Evolutionary conservation across 129 eudicot genomes (phyloP).

Genomic region (Helianthus annuus): HanXRQr2.0-SUNRISE NC_035435.2:121751492-121751991

Average conservation of each 20-base stretch:
- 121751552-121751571: no score
- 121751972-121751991: no score
- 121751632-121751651: neutral
- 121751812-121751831: conserved; percentile 89
- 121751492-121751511: no score
- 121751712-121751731: neutral
- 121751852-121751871: conserved; percentile 63
- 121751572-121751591: no score
- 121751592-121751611: neutral
- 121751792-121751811: conserved; percentile 82
- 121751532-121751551: no score
- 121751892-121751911: conserved; percentile 63
- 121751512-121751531: no score
- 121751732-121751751: no score
- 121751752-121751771: conserved; percentile 96
- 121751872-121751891: conserved; percentile 59
- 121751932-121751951: conserved; percentile 92
- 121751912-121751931: conserved; percentile 76
- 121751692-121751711: neutral
- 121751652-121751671: conserved; percentile 3
- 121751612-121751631: neutral
- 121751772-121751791: conserved; percentile 98
- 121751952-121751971: no score
- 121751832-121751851: conserved; percentile 79
- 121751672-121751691: neutral